These are phyloP conservation scores for Eucalyptus tenuipes DNA, from an alignment of 345 rosid species.

Conservation along the genomic window DNA sequence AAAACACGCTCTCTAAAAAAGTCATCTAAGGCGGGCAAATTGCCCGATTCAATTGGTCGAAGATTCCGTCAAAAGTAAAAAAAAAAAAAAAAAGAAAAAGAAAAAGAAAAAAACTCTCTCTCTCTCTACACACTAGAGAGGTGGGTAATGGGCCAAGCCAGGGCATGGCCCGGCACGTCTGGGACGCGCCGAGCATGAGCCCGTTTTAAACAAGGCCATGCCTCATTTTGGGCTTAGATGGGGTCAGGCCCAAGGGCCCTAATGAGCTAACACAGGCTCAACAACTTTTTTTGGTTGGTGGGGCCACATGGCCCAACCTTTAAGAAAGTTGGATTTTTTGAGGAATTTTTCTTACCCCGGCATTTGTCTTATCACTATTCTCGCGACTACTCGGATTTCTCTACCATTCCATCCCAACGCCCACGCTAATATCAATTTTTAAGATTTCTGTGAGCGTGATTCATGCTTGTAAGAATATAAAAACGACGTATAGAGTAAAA, in stretches of 20 bases:
- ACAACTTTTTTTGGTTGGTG: not conserved
- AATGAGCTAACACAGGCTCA: not conserved
- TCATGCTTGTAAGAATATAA: not conserved
- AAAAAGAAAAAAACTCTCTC: too few species aligned
- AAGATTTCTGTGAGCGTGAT: not conserved
- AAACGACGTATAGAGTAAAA: not conserved
- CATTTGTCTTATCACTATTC: not conserved
- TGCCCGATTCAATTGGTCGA: too few species aligned
- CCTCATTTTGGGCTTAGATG: not conserved
- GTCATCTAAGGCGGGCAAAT: too few species aligned
- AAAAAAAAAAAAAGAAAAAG: too few species aligned
- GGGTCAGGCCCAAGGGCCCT: not conserved
- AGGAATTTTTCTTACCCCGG: not conserved
- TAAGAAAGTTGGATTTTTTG: not conserved
- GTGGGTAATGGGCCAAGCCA: not conserved
- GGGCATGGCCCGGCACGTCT: accelerated
- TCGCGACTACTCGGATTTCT: not conserved
- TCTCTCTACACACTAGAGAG: too few species aligned
- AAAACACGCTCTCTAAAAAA: too few species aligned
- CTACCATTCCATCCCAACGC: not conserved
- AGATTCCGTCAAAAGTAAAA: too few species aligned
- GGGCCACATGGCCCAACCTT: not conserved
- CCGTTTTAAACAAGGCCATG: accelerated
- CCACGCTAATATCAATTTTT: not conserved
- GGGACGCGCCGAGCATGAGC: not conserved